Percentiles rank a stretch among this genome's conserved stretches.
Conservation (phyloP, 1,284 basidiomycete genomes). For the Trametes pubescens region DNA sequence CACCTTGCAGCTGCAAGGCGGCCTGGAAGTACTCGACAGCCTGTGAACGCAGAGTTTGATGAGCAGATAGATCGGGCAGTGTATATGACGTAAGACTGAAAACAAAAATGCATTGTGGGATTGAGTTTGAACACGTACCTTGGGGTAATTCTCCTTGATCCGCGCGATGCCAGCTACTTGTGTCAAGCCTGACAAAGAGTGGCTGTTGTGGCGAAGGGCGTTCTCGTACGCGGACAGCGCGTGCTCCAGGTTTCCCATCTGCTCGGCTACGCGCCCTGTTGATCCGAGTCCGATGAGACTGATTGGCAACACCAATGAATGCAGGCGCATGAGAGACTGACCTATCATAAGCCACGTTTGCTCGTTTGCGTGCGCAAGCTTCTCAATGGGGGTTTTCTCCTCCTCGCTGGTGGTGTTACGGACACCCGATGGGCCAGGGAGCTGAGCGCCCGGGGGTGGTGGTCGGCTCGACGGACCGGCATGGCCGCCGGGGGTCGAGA, state of each 20-base stretch:
- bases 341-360: slow-evolving; percentile 94
- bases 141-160: slow-evolving; percentile 88
- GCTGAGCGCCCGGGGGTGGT: slow-evolving; percentile 17
- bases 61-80: slow-evolving; percentile 33
- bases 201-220: slow-evolving; percentile 91
- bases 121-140: slow-evolving; percentile 55
- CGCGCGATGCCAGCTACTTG: slow-evolving; percentile 91
- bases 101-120: slow-evolving; percentile 14
- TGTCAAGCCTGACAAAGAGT: slow-evolving; percentile 86
- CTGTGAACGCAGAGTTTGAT: slow-evolving; percentile 52
- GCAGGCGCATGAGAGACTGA: slow-evolving; percentile 46
- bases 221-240: slow-evolving; percentile 92
- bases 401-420: slow-evolving; percentile 50
- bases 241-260: slow-evolving; percentile 90
- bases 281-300: slow-evolving; percentile 37
- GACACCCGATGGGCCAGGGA: slow-evolving; percentile 14
- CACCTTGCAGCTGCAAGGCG: slow-evolving; percentile 87
- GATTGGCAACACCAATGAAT: slow-evolving; percentile 27
- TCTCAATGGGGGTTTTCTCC: slow-evolving; percentile 64
- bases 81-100: slow-evolving; percentile 31
- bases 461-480: slow-evolving; percentile 49
- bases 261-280: slow-evolving; percentile 87
- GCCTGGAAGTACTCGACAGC: slow-evolving; percentile 96
- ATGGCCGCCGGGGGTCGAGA: slow-evolving; percentile 47
- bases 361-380: slow-evolving; percentile 86